phyloP scores from a whole-genome alignment of 1,284 basidiomycete genomes.

The Boletus mariae region DNA sequence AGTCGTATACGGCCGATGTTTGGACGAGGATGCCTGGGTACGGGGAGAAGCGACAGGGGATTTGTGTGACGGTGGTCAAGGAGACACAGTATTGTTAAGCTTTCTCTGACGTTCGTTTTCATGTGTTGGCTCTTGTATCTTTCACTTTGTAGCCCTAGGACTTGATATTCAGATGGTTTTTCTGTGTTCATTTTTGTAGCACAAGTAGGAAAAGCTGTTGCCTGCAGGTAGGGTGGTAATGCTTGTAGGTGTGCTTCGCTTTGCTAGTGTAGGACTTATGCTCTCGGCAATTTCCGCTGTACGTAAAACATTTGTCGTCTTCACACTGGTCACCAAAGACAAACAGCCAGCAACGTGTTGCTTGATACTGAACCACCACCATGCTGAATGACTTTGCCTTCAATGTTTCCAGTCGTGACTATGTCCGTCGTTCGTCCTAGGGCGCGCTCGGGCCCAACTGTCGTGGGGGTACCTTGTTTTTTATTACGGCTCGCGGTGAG shows the following conservation, averaged over 20 bases:
- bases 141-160: slow-evolving; percentile 23
- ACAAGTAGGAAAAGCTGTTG: not conserved
- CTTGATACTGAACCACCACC: not conserved
- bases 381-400: slow-evolving; percentile 1
- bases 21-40: not conserved
- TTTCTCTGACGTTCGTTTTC: not conserved
- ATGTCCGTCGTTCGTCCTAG: not conserved
- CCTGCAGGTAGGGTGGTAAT: too few species aligned
- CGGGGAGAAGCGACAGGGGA: slow-evolving; percentile 20
- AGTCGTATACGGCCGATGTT: not conserved
- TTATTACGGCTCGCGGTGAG: not conserved
- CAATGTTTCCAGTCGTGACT: not conserved
- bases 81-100: slow-evolving; percentile 22
- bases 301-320: not conserved
- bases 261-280: too few species aligned
- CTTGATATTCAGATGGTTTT: not conserved
- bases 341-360: not conserved
- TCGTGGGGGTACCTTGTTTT: slow-evolving; percentile 19
- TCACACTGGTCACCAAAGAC: not conserved
- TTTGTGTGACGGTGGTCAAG: slow-evolving; percentile 41
- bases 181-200: slow-evolving; percentile 18
- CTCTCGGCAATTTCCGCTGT: not conserved
- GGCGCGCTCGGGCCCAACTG: not conserved
- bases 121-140: not conserved
- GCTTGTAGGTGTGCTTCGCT: too few species aligned